Evolutionary conservation across 2,329 filamentous ascomycete species (phyloP), one percentile per base, ranked within the genome.

Genomic region (Thermoascus crustaceus): DNA sequence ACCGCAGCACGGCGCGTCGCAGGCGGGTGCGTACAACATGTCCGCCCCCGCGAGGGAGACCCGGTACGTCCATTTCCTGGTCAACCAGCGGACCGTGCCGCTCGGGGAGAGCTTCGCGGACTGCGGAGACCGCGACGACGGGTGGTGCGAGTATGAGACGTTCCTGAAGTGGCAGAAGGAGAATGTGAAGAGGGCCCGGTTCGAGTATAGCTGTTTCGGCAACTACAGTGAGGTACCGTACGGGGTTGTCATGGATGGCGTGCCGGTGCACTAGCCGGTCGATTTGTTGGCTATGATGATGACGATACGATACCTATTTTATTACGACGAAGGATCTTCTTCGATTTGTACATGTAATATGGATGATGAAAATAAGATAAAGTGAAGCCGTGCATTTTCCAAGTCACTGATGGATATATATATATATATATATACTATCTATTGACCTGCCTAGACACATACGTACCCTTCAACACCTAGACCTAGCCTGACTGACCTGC

Each of bases 71-170:
- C 82, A 85, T 55, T 83, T 87, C 49, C 59, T 85, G 2, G 68
- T 85, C 29, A 85, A 85, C 54, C 81, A 85, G 60, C 68, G 83
- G 19, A 87, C 82, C 0, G 50, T 87, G 1, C 82, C 82, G 1
- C 63, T 87, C 1, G 78, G 81, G 5, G 58, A 58, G 40, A 85
- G 78, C 49, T 78, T 84, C 41, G 58, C 72, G 1, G 73, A 77
- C 39, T 87, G 83, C 47, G 80, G 74, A 1, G 53, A 68, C 7
- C 63, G 82, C 4, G 72, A 78, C 27, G 83, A 87, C 55, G 83
- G 82, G 1, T 87, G 83, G 82, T 87, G 83, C 53, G 81, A 86
- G 52, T 55, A 87, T 32, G 68, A 70, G 3, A 78, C 78, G 0
- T 86, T 87, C 49, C 50, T 87, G 27, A 56, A 72, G 41, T 65